Evolutionary conservation across 2,329 filamentous ascomycete genomes (phyloP).

Genomic region (Pezicula radicicola): DNA sequence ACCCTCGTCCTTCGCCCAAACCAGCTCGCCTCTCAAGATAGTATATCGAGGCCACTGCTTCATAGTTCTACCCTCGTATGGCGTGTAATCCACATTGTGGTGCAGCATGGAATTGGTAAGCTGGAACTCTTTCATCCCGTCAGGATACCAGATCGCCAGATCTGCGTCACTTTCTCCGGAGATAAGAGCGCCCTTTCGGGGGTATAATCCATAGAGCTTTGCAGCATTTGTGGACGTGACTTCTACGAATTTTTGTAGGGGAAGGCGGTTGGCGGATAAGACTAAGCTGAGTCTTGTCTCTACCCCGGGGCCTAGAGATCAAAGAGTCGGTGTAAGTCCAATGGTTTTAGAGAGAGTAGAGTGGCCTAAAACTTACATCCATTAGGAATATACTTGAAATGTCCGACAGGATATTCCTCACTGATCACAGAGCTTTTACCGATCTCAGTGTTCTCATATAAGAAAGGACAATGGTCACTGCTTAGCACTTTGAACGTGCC

Average conservation of each 20-base stretch:
- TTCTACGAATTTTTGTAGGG: conserved; percentile 49
- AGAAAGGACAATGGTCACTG: conserved; percentile 34
- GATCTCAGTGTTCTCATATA: conserved; percentile 41
- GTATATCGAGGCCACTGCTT: conserved; percentile 62
- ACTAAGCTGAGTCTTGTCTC: conserved; percentile 52
- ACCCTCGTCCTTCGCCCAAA: conserved; percentile 53
- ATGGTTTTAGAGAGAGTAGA: no score
- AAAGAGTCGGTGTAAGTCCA: no score
- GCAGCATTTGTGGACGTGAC: conserved; percentile 52
- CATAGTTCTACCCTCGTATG: conserved; percentile 54
- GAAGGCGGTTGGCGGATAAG: conserved; percentile 35
- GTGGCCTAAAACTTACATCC: conserved; percentile 31
- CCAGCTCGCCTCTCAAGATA: conserved; percentile 53
- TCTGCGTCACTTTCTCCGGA: conserved; percentile 53
- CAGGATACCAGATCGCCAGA: conserved; percentile 55
- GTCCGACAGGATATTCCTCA: conserved; percentile 36
- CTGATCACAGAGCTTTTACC: conserved; percentile 48
- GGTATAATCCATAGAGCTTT: conserved; percentile 54
- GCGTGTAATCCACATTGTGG: conserved; percentile 61
- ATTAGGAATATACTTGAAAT: conserved; percentile 57
- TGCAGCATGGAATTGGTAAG: conserved; percentile 53
- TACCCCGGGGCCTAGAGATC: conserved; percentile 39
- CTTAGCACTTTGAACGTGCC: conserved; percentile 50
- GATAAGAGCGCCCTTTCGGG: conserved; percentile 45
- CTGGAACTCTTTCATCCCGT: conserved; percentile 38